Percentiles rank a stretch among this genome's conserved stretches.
Evolutionary conservation across 2,329 filamentous ascomycete genomes (phyloP).

Genomic region (Aspergillus texensis): DNA sequence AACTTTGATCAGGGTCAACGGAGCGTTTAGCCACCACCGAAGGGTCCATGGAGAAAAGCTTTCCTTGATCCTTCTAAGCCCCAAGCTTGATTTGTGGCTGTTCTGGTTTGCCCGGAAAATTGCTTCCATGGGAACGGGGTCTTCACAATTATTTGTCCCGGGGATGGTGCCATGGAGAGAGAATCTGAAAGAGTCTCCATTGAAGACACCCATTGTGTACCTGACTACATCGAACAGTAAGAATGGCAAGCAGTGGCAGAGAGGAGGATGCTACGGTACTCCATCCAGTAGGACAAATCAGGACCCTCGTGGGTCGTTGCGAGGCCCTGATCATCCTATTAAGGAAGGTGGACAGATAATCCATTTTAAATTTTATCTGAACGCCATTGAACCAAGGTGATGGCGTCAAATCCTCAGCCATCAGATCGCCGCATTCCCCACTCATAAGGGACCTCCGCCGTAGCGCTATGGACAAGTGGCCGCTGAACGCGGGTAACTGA

Average conservation of each 20-base stretch:
- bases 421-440: constrained; percentile 42
- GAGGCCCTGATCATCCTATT: constrained; percentile 10
- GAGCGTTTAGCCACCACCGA: constrained; percentile 7
- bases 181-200: neutral
- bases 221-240: neutral
- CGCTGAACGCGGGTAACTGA: constrained; percentile 33
- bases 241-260: neutral
- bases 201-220: neutral
- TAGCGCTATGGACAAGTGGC: constrained; percentile 34
- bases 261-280: neutral
- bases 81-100: neutral
- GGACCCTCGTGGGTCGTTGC: constrained; percentile 16
- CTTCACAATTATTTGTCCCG: neutral
- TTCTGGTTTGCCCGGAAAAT: neutral
- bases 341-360: constrained; percentile 8
- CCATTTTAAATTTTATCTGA: constrained; percentile 12
- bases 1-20: constrained; percentile 13
- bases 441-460: constrained; percentile 38
- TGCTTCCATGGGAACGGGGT: neutral
- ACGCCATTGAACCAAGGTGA: constrained; percentile 23
- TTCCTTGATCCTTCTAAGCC: neutral
- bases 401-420: constrained; percentile 33
- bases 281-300: neutral
- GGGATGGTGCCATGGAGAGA: constrained; percentile 6
- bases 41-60: constrained; percentile 16